phyloP scores from a whole-genome alignment of 2,329 filamentous ascomycete genomes.

The Madurella fahalii region DNA sequence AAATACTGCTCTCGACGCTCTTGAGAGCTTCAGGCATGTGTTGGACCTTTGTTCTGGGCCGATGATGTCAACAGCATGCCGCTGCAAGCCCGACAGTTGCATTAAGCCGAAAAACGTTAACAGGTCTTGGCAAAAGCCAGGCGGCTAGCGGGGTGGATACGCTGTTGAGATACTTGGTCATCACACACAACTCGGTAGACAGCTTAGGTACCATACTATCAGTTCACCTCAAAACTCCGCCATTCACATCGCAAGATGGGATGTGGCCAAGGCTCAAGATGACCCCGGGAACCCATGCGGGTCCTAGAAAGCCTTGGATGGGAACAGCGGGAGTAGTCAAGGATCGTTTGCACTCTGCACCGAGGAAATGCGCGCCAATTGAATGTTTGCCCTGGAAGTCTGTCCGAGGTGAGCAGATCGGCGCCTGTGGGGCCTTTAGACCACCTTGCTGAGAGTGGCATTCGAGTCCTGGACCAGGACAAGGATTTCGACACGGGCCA shows the following conservation, averaged over 20 bases:
- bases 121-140: background rate
- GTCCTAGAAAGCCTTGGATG: too few relatives aligned
- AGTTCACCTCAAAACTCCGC: background rate
- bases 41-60: background rate
- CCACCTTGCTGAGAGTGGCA: conserved; percentile 4
- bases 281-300: too few relatives aligned
- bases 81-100: background rate
- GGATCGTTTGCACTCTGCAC: background rate
- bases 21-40: background rate
- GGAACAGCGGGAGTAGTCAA: too few relatives aligned
- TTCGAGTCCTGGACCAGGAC: background rate
- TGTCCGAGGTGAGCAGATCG: too few relatives aligned
- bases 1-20: background rate
- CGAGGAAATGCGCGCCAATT: conserved; percentile 4
- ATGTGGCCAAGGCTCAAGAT: too few relatives aligned
- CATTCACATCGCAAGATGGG: background rate
- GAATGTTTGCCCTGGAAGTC: background rate
- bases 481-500: conserved; percentile 4
- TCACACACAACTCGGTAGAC: too few relatives aligned
- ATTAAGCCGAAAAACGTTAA: background rate
- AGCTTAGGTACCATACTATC: background rate
- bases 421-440: background rate
- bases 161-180: too few relatives aligned
- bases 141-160: too few relatives aligned
- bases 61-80: conserved; percentile 10